Base-by-base conservation (phyloP, 257 asterid genomes). In the Gentiana dahurica region DNA sequence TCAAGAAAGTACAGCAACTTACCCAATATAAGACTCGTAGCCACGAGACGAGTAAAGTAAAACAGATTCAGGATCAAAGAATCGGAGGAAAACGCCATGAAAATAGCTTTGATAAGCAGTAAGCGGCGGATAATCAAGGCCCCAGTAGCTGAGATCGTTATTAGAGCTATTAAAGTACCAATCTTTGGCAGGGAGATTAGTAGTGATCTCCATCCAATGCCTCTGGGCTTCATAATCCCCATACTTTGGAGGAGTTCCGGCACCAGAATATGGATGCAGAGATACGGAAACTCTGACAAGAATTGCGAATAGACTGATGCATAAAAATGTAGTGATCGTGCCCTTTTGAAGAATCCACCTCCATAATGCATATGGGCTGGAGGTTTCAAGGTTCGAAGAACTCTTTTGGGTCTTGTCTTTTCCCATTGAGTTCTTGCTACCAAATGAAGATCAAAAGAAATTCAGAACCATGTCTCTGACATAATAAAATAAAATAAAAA, bases 181-280 rank as follows among this genome's bases (percentile, higher is more conserved):
- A 35, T 92, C 87, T 64, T 65, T 72, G 41, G 79, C 81, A 12
- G 97, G 95, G 34, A 85, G 85, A 64, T 85, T 92, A 68, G 67
- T 59, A 2, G 97, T 83, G 57, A 92, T 83, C 83, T 92, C 98
- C 97, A 92, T 92, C 98, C 98, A 92, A 62, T 92, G 98, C 65
- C 98, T 86, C 74, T 92, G 98, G 41, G 97, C 98, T 80, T 91
- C 97, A 71, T 71, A 91, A 73, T 91, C 98, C 1, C 98, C 98
- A 49, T 77, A 87, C 69, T 51, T 79, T 8, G 97, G 97, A 34
- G 98, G 97, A 49, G 80, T 88, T 36, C 71, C 69, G 50, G 94
- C 90, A 62, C 98, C 98, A 47, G 98, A 91, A 63, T 91, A 91
- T 1, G 94, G 90, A 73, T 91, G 95, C 60, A 83, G 74, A 56